phyloP scores from a whole-genome alignment of 257 asterid species.

The Solanum raphanifolium region DNA sequence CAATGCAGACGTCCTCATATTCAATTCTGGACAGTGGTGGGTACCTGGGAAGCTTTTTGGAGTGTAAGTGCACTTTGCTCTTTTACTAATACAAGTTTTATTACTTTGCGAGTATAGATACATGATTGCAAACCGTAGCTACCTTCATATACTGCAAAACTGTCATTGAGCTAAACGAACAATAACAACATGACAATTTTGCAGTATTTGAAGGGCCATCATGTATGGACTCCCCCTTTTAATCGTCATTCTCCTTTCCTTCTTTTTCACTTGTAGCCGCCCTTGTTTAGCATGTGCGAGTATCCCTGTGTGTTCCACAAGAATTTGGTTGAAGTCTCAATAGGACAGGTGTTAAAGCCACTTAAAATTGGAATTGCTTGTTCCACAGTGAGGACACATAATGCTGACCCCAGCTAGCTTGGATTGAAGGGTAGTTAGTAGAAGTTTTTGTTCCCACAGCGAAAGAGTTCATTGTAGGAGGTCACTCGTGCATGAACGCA shows the following conservation, averaged over 20 bases:
- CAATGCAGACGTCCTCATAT: constrained; percentile 56
- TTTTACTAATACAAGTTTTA: neutral
- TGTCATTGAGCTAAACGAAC: neutral
- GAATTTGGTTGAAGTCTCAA: neutral
- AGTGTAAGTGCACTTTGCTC: constrained; percentile 31
- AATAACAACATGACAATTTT: neutral
- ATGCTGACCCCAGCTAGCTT: neutral
- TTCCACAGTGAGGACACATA: neutral
- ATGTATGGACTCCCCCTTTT: neutral
- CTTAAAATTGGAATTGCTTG: neutral
- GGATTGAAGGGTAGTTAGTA: neutral
- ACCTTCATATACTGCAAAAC: neutral
- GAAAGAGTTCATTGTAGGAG: neutral
- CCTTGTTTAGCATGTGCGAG: neutral
- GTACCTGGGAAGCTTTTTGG: constrained; percentile 63
- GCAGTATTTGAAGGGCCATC: neutral
- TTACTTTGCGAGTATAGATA: neutral
- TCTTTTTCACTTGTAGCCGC: neutral
- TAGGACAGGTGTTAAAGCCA: neutral
- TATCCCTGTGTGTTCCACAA: neutral
- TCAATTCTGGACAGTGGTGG: constrained; percentile 87
- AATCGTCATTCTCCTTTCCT: neutral
- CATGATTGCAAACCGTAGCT: no score
- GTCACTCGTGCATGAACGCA: neutral
- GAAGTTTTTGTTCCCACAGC: neutral